phyloP scores from a whole-genome alignment of 352 stramenopile genomes.

The Phytopythium vexans region DNA sequence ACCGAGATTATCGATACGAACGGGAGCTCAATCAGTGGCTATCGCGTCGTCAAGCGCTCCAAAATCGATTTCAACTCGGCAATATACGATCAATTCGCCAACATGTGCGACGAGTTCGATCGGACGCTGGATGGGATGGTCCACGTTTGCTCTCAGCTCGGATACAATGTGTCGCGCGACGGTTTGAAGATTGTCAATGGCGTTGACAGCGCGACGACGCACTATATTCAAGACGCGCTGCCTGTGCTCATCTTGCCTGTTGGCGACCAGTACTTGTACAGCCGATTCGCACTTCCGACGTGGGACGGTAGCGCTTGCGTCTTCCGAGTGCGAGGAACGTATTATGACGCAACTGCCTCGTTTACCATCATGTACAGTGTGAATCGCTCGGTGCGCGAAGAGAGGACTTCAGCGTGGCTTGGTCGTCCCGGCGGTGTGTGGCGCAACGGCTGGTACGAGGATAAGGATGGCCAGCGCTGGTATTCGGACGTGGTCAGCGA shows the following conservation, averaged over 20 bases:
- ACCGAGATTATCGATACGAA: background rate
- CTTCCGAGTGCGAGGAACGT: constrained; percentile 1
- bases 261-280: constrained; percentile 23
- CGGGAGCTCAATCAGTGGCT: background rate
- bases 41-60: constrained; percentile 3
- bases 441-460: constrained; percentile 28
- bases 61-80: background rate
- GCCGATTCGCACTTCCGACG: constrained; percentile 26
- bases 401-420: constrained; percentile 12
- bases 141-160: background rate
- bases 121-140: background rate
- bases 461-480: constrained; percentile 13
- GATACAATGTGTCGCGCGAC: constrained; percentile 2
- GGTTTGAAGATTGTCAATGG: constrained; percentile 2
- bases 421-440: constrained; percentile 6
- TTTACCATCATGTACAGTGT: background rate
- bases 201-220: background rate
- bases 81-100: background rate
- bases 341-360: background rate
- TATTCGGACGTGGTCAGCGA: constrained; percentile 16
- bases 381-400: constrained; percentile 7
- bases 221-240: constrained; percentile 2
- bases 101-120: constrained; percentile 5
- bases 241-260: constrained; percentile 31
- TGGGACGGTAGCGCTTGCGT: constrained; percentile 17